Conservation (phyloP, 768 basidiomycete genomes). For the Infundibulicybe gibba region DNA sequence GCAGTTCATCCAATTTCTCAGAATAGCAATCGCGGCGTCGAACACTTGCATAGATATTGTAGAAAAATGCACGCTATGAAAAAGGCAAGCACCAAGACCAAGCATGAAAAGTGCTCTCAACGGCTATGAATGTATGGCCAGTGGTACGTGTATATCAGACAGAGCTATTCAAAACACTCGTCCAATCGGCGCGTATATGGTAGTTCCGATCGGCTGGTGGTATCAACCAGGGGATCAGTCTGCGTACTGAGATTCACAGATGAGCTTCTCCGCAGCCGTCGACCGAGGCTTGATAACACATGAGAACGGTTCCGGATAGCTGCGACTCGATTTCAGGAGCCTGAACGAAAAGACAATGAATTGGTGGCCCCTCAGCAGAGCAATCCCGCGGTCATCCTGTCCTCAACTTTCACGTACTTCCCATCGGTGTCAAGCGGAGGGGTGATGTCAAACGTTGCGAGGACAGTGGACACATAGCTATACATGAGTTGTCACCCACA, state of each 20-base stretch:
- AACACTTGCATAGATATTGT: too few species aligned
- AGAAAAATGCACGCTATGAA: too few species aligned
- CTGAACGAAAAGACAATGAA: background rate
- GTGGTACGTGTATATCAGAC: too few species aligned
- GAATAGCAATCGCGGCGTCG: too few species aligned
- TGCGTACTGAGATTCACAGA: background rate
- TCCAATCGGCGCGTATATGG: too few species aligned
- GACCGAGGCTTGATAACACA: constrained; percentile 15
- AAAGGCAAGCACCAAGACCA: too few species aligned
- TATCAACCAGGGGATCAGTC: too few species aligned
- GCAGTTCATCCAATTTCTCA: too few species aligned
- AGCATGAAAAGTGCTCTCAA: too few species aligned
- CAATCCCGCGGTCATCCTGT: constrained; percentile 12
- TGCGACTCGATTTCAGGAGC: background rate
- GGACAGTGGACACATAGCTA: constrained; percentile 15
- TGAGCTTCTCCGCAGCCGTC: constrained; percentile 5
- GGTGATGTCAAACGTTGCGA: constrained; percentile 18
- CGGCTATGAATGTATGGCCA: too few species aligned
- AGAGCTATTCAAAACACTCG: too few species aligned
- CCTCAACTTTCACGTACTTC: constrained; percentile 9
- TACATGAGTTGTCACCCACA: constrained; percentile 17
- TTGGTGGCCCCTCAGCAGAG: background rate
- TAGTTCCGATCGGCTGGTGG: too few species aligned
- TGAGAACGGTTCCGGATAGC: constrained; percentile 13
- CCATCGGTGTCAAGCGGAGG: constrained; percentile 14